Percentiles rank a stretch among this genome's conserved stretches.
Conservation (phyloP, 164 flowering plant genomes). For the Cinnamomum chago region DNA sequence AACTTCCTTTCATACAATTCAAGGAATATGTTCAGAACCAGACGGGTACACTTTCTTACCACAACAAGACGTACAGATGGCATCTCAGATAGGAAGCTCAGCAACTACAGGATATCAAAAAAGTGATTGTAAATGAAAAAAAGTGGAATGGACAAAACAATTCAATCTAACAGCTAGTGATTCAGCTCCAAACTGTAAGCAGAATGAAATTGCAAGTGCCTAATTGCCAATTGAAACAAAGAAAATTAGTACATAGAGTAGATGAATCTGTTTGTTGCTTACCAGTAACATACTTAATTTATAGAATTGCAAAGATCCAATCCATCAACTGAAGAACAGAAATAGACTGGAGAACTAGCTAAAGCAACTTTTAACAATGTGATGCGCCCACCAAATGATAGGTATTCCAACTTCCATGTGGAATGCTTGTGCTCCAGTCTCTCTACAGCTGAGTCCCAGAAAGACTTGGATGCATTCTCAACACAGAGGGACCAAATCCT, state of each 20-base stretch:
- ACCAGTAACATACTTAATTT: not conserved
- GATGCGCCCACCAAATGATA: no score
- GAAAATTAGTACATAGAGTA: no score
- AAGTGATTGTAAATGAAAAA: not conserved
- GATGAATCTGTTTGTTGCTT: not conserved
- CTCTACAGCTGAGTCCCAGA: no score
- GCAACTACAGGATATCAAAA: constrained; percentile 46
- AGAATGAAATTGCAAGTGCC: not conserved
- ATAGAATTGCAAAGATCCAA: not conserved
- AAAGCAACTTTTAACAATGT: no score
- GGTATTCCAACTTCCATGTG: no score
- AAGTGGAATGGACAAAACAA: not conserved
- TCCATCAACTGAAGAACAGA: not conserved
- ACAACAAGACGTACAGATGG: constrained; percentile 72
- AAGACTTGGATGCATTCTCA: no score
- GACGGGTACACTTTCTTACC: constrained; percentile 39
- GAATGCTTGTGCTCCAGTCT: no score
- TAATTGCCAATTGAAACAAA: not conserved
- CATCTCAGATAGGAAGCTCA: constrained; percentile 76
- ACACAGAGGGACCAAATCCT: no score
- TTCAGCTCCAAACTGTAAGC: not conserved
- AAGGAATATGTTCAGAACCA: constrained; percentile 8
- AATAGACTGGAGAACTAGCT: no score
- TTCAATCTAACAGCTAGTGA: not conserved
- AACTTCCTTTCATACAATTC: not conserved